A percentile compares a stretch with the other conserved stretches of the same genome.
Evolutionary conservation across 441 rosid genomes (phyloP).

Genomic region (Omphalea diandra): DNA sequence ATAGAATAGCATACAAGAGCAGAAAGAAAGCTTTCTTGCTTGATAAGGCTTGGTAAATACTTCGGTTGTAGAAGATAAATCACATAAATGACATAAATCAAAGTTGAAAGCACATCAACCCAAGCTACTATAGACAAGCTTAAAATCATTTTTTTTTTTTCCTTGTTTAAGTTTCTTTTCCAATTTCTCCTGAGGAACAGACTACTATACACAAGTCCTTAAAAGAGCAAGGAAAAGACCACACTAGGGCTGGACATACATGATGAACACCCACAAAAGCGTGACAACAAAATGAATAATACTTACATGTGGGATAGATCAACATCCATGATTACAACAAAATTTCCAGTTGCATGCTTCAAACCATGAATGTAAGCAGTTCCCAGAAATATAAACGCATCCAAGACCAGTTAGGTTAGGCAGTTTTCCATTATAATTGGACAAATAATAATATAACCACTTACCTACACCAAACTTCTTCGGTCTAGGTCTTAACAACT

Average conservation of each 20-base stretch:
- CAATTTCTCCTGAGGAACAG: not conserved
- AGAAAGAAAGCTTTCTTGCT: constrained; percentile 44
- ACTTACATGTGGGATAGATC: constrained; percentile 96
- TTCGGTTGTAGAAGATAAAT: constrained; percentile 75
- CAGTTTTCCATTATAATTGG: not conserved
- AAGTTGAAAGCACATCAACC: not conserved
- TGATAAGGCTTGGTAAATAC: constrained; percentile 88
- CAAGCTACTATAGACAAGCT: not conserved
- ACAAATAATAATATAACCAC: constrained; percentile 21
- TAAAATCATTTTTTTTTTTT: not conserved
- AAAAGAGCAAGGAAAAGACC: not conserved
- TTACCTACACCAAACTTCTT: constrained; percentile 94
- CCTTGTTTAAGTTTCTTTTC: not conserved
- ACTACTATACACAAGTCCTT: no score
- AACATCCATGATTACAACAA: constrained; percentile 97
- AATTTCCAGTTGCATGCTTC: constrained; percentile 90
- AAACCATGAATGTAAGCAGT: constrained; percentile 92
- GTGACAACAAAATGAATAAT: not conserved
- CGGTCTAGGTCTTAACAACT: constrained; percentile 85
- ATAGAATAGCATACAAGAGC: not conserved
- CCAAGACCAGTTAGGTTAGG: constrained; percentile 18
- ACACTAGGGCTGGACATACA: not conserved
- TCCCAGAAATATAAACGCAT: constrained; percentile 47
- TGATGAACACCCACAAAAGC: not conserved
- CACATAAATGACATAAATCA: constrained; percentile 13